A percentile compares a stretch with the other conserved stretches of the same genome.
Conservation (phyloP, 148 eudicot species). For the Talinum fruticosum region DNA sequence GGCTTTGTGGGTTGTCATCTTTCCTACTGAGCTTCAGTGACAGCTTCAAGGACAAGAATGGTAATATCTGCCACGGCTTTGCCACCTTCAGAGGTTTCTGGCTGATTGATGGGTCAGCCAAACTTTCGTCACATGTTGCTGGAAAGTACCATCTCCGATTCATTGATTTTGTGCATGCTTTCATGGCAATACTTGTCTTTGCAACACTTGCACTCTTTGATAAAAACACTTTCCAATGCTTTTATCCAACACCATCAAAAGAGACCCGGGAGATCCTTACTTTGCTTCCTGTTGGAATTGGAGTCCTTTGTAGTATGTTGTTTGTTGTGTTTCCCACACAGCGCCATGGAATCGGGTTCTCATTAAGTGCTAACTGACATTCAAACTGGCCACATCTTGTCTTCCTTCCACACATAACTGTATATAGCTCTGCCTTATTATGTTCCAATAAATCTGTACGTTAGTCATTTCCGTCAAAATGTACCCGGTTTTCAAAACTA, state of each 20-base stretch:
- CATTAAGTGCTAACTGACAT: constrained; percentile 29
- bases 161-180: constrained; percentile 64
- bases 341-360: constrained; percentile 80
- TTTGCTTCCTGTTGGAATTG: constrained; percentile 57
- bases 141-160: constrained; percentile 41
- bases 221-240: constrained; percentile 58
- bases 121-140: constrained; percentile 39
- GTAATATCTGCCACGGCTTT: constrained; percentile 52
- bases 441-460: neutral
- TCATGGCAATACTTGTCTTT: constrained; percentile 66
- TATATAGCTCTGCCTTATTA: neutral
- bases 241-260: constrained; percentile 54
- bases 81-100: constrained; percentile 67
- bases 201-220: constrained; percentile 63
- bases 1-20: constrained; percentile 54
- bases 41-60: constrained; percentile 61
- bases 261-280: constrained; percentile 49
- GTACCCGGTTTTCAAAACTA: neutral
- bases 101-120: constrained; percentile 60
- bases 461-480: neutral
- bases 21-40: constrained; percentile 62
- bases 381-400: neutral
- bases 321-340: constrained; percentile 66
- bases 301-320: constrained; percentile 60
- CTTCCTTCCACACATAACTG: neutral